Evolutionary conservation across 306 rosid species (phyloP), one percentile per base, ranked within the genome.

Genomic region (Quercus glauca): DNA sequence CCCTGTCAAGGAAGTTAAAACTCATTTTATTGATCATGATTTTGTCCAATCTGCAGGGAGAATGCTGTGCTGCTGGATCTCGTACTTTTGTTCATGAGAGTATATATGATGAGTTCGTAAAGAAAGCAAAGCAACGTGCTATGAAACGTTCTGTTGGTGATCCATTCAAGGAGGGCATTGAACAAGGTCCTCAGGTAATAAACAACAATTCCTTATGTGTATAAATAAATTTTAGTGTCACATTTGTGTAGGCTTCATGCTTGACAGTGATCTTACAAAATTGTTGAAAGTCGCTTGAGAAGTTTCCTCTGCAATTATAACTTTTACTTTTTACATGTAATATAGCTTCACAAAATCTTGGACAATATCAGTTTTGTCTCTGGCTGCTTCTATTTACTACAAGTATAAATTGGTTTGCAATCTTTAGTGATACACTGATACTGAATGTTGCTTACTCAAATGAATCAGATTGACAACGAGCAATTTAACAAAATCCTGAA

Each of bases 171-270:
- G 74, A 78, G 4, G 97, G 97, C 61, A 81, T 83, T 74, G 98
- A 94, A 86, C 97, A 94, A 87, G 97, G 98, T 84, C 98, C 98
- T 81, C 98, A 94, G 97, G 97, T 94, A 82, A 84, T 74, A 73
- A 51, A 72, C 45, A 81, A 5, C 25, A 70, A 73, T 49, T 74
- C 73, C 17, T 19, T 2, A 25, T 55, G 19, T 55, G 55, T 8
- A 33, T 41, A 0, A 77, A 8, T 69, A 28, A 67, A 26, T 69
- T 35, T 18, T 5, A 6, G 9, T 21, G 69, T 13, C 69, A 41
- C 45, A 9, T 41, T 1, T 70, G 17, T 49, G 14, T 49, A 13
- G 45, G 45, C 45, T 33, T 33, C 12, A 43, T 43, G 49, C 79
- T 43, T 57, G 53, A 26, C 68, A 3, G 17, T 45, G 45, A 19